Conservation (phyloP, 2,329 filamentous ascomycete species). For the Aspergillus neoniger region DNA sequence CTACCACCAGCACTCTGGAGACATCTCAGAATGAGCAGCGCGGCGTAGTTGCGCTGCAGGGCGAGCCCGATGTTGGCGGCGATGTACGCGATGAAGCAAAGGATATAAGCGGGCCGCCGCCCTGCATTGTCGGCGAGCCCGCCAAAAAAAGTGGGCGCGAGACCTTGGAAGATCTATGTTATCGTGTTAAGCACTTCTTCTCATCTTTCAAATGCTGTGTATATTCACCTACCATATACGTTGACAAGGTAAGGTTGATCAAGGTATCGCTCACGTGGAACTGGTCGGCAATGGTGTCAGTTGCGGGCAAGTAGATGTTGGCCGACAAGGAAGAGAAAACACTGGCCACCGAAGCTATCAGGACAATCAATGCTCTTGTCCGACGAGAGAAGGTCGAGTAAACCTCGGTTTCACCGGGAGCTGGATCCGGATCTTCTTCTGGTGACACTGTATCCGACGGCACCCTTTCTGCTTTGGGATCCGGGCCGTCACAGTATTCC, state of each 20-base stretch:
- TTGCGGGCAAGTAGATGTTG: constrained; percentile 47
- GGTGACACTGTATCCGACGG: too few species aligned
- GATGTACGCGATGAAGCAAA: constrained; percentile 55
- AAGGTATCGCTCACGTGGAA: constrained; percentile 28
- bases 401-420: background rate
- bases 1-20: constrained; percentile 44
- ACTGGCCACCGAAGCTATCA: constrained; percentile 32
- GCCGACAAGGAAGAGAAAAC: constrained; percentile 49
- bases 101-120: constrained; percentile 53
- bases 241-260: constrained; percentile 60
- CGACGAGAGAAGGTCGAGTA: background rate
- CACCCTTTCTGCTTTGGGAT: background rate
- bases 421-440: too few species aligned
- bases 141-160: constrained; percentile 55
- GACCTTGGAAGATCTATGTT: constrained; percentile 59
- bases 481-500: background rate
- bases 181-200: background rate
- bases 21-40: constrained; percentile 40
- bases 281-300: constrained; percentile 36
- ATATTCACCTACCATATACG: constrained; percentile 66
- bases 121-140: constrained; percentile 54
- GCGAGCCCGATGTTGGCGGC: constrained; percentile 43
- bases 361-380: constrained; percentile 8
- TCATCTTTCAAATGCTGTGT: too few species aligned
- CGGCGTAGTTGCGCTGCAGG: constrained; percentile 41